Base-by-base conservation (phyloP, 1,284 basidiomycete species). In the Heterobasidion parviporum region DNA sequence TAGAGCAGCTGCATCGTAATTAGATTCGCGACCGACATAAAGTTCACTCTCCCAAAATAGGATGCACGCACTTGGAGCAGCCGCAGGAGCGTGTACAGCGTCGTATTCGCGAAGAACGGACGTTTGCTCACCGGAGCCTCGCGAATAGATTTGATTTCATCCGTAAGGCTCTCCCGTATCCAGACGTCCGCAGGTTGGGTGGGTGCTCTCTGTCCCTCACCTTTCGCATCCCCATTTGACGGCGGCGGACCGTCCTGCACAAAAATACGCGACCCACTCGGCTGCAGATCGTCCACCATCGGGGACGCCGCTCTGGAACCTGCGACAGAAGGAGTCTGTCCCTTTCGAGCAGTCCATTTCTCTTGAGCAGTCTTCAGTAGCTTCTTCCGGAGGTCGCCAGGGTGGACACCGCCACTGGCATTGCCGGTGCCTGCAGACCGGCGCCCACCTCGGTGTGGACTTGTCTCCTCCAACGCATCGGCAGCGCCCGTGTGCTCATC, bases 61-160 rank as follows among this genome's bases (percentile, higher is more conserved):
- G 1, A n/a, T 51, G 44, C 56, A 69, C 82, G 63, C 63, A 94
- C 93, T 82, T 96, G 92, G 41, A 97, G 69, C 54, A 98, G 74
- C 51, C 96, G 85, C 63, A 98, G 69, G 58, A 98, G 72, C 16
- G 92, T 89, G 73, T 98, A 99, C 69, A 94, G 92, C 46, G 92
- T 89, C 57, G 92, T 94, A 73, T 98, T 96, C 62, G 85, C 84
- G 72, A 97, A 98, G 73, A 98, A 93, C 38, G 86, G 85, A 55
- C 67, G 69, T 49, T 78, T 67, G 47, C 68, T 68, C 50, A 71
- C 64, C 50, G 59, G 64, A 47, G 63, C 63, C 58, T 68, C 70
- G 33, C 74, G 56, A 26, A 49, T 51, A 48, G 54, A 57, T 15
- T 69, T 66, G 3, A 57, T 55, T 10, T 55, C 59, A 14, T 60